These are phyloP conservation scores for Lachnellula hyalina DNA, from an alignment of 2,329 filamentous ascomycete genomes.

Conservation along the genomic window DNA sequence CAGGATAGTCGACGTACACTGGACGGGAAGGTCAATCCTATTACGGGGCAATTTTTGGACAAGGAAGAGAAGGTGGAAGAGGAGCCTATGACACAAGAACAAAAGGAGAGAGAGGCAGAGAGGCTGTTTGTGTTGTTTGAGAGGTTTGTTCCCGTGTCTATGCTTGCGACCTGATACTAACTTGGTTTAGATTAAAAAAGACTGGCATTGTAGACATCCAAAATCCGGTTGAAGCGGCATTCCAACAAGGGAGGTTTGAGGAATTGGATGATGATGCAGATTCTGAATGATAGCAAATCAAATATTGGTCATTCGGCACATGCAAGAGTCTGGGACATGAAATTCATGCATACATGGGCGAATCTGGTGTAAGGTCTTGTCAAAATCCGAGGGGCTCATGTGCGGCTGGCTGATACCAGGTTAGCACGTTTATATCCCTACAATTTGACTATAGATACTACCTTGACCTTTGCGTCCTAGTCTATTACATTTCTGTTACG, in stretches of 20 bases:
- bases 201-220: conserved; percentile 28
- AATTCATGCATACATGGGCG: neutral
- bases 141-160: conserved; percentile 17
- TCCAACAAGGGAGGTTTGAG: conserved; percentile 26
- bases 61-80: conserved; percentile 37
- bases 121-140: conserved; percentile 31
- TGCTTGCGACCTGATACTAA: conserved; percentile 5
- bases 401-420: too few species aligned
- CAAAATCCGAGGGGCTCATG: too few species aligned
- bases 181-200: conserved; percentile 21
- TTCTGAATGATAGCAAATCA: neutral
- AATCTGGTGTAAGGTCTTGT: too few species aligned
- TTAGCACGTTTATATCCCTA: too few species aligned
- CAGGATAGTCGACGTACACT: conserved; percentile 17
- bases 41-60: conserved; percentile 28
- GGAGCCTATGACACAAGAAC: conserved; percentile 79
- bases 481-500: too few species aligned
- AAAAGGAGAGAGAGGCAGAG: conserved; percentile 73
- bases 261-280: conserved; percentile 29
- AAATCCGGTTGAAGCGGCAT: conserved; percentile 27
- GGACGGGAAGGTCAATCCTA: conserved; percentile 28
- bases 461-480: too few species aligned
- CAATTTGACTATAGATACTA: too few species aligned
- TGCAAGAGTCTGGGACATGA: neutral
- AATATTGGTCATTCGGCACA: neutral